These are phyloP conservation scores for Trypanosoma grayi DNA, from an alignment of 208 protist genomes.

Conservation along the genomic window DNA sequence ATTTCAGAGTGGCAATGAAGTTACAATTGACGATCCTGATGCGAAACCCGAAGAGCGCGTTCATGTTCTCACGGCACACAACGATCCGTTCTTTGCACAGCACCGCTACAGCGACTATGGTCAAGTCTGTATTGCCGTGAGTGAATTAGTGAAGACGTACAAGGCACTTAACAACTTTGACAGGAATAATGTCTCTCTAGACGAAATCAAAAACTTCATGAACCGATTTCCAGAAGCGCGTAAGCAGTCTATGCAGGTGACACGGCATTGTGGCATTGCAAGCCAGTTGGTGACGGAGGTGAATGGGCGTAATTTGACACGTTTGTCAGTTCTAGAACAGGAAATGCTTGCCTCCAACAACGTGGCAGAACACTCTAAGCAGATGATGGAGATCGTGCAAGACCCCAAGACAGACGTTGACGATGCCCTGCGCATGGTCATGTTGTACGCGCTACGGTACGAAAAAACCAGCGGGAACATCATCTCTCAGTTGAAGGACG, in stretches of 20 bases:
- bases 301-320: slow-evolving; percentile 79
- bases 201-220: slow-evolving; percentile 89
- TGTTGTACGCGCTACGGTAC: slow-evolving; percentile 80
- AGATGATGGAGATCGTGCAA: slow-evolving; percentile 76
- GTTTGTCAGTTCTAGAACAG: slow-evolving; percentile 83
- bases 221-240: slow-evolving; percentile 79
- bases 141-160: slow-evolving; percentile 94
- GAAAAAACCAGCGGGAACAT: slow-evolving; percentile 72
- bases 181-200: slow-evolving; percentile 71
- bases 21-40: slow-evolving; percentile 72
- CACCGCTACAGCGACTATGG: slow-evolving; percentile 97
- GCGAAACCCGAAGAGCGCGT: slow-evolving; percentile 70
- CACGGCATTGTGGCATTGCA: slow-evolving; percentile 77
- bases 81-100: slow-evolving; percentile 95
- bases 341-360: slow-evolving; percentile 77
- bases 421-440: slow-evolving; percentile 71
- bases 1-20: slow-evolving; percentile 93
- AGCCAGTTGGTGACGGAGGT: slow-evolving; percentile 75
- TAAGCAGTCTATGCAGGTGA: slow-evolving; percentile 78
- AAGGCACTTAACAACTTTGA: slow-evolving; percentile 90
- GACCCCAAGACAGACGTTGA: slow-evolving; percentile 84
- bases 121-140: slow-evolving; percentile 94
- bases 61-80: slow-evolving; percentile 74
- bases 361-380: slow-evolving; percentile 70
- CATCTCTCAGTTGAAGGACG: slow-evolving; percentile 58